Conservation (phyloP, 2,329 filamentous ascomycete species). For the Blumeria graminis region DNA sequence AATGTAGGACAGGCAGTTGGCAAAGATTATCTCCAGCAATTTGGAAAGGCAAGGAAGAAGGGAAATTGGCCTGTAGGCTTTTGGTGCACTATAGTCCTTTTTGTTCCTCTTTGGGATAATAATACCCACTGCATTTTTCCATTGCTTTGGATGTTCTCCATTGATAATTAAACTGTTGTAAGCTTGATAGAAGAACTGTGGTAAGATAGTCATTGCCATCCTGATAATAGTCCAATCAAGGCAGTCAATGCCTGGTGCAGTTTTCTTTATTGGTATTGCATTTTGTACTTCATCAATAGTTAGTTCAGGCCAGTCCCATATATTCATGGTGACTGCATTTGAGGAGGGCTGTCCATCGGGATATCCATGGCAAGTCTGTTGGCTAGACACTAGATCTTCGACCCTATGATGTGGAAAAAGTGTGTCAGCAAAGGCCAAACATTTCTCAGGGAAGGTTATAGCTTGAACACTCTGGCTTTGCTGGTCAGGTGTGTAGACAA, state of each 20-base stretch:
- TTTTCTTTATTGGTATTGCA: not conserved
- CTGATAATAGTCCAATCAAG: not conserved
- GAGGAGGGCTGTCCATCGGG: no score
- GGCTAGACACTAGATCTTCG: no score
- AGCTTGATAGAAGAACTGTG: not conserved
- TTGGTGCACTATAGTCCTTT: not conserved
- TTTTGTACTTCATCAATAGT: not conserved
- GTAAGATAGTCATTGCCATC: not conserved
- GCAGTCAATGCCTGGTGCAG: not conserved
- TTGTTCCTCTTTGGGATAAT: constrained; percentile 1
- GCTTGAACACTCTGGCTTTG: no score
- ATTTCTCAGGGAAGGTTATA: no score
- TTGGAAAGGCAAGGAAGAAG: not conserved
- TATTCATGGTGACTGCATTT: no score
- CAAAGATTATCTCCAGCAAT: not conserved
- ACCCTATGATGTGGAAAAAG: no score
- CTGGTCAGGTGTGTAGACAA: no score
- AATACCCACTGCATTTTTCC: constrained; percentile 1
- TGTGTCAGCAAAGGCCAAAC: no score
- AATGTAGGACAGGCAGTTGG: not conserved
- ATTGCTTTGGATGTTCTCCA: not conserved
- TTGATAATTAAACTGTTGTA: not conserved
- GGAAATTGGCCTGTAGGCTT: constrained; percentile 1
- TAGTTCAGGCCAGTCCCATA: not conserved
- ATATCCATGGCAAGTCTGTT: no score